Evolutionary conservation across 2,329 filamentous ascomycete species (phyloP).

Genomic region (Paecilomyces formosus): DNA sequence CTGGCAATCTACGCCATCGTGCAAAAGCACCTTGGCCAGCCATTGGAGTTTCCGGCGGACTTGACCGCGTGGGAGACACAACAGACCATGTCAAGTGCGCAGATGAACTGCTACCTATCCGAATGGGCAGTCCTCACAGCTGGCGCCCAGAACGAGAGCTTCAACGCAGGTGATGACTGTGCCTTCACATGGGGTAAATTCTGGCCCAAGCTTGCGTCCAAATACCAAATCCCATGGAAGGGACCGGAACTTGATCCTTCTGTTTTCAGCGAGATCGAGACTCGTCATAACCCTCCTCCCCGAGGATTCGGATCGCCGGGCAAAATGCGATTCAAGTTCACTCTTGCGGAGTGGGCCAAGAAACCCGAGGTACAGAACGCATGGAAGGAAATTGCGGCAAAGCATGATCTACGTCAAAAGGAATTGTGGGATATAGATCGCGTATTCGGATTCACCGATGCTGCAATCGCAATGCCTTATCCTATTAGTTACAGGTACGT

Average conservation of each 20-base stretch:
- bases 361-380: not conserved
- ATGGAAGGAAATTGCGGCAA: not conserved
- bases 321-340: not conserved
- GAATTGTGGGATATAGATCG: not conserved
- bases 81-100: conserved; percentile 37
- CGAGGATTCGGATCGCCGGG: not conserved
- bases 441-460: not conserved
- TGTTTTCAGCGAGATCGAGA: not conserved
- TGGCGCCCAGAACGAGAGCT: conserved; percentile 37
- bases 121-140: conserved; percentile 44
- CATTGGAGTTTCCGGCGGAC: conserved; percentile 40
- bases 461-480: not conserved
- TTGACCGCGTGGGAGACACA: conserved; percentile 37
- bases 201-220: conserved; percentile 20
- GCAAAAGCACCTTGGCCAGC: conserved; percentile 32
- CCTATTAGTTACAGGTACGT: not conserved
- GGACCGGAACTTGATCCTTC: not conserved
- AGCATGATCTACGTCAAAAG: not conserved
- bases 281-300: not conserved
- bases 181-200: conserved; percentile 42
- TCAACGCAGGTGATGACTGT: conserved; percentile 43
- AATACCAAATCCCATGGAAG: not conserved
- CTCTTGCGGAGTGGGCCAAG: not conserved
- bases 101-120: conserved; percentile 42
- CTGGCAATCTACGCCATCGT: conserved; percentile 46